A percentile compares a stretch with the other conserved stretches of the same genome.
These are phyloP conservation scores for Fusarium sp. DNA, from an alignment of 2,329 filamentous ascomycete genomes.

Conservation along the genomic window DNA sequence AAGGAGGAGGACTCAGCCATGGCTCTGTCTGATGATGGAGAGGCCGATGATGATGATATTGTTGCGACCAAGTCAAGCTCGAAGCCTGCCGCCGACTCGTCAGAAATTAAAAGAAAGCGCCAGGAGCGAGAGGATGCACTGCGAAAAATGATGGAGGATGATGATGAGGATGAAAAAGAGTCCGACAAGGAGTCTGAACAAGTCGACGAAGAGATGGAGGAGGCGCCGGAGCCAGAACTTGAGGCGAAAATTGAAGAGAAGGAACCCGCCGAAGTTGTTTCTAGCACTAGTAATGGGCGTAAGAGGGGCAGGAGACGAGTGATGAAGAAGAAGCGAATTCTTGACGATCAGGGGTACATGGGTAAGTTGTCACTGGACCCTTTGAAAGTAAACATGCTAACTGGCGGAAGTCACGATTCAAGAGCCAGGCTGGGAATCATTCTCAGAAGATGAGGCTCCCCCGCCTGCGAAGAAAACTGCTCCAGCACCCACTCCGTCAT, in stretches of 20 bases:
- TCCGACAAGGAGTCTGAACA: constrained; percentile 53
- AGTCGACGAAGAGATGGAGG: constrained; percentile 56
- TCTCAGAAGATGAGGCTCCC: constrained; percentile 86
- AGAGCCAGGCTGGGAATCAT: constrained; percentile 88
- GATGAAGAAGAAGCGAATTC: constrained; percentile 87
- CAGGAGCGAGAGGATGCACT: constrained; percentile 55
- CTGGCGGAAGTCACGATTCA: constrained; percentile 78
- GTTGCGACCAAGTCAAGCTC: constrained; percentile 42
- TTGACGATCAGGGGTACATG: constrained; percentile 91
- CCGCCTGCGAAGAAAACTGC: constrained; percentile 66
- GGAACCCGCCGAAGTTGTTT: constrained; percentile 64
- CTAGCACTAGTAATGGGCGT: constrained; percentile 68
- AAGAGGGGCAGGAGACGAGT: constrained; percentile 82
- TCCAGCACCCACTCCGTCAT: constrained; percentile 54
- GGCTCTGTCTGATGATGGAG: constrained; percentile 55
- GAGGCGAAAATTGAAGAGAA: constrained; percentile 55
- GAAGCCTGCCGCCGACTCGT: constrained; percentile 39
- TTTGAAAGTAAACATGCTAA: constrained; percentile 17
- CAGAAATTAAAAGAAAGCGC: constrained; percentile 47
- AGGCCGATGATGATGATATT: constrained; percentile 54
- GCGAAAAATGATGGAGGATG: constrained; percentile 63
- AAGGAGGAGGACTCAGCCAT: constrained; percentile 49
- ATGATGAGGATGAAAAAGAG: constrained; percentile 68
- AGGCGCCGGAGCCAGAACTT: constrained; percentile 54
- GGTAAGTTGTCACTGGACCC: constrained; percentile 64